phyloP scores from a whole-genome alignment of 108 stramenopile genomes.

The Skeletonema marinoi region DNA sequence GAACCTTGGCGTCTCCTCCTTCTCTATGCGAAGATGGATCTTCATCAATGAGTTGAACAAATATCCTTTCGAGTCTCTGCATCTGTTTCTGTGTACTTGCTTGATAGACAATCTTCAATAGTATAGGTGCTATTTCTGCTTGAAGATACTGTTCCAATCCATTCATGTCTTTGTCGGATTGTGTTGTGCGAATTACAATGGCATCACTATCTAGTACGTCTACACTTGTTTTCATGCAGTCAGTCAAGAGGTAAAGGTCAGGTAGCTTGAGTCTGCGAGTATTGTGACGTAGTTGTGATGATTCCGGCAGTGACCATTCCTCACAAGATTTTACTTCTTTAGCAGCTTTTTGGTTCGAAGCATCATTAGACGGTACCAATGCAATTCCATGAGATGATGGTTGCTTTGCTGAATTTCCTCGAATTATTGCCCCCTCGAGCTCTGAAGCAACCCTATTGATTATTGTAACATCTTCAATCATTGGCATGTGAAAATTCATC shows the following conservation, averaged over 20 bases:
- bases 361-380: not conserved
- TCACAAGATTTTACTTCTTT: constrained; percentile 5
- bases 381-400: constrained; percentile 2
- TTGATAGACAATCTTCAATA: constrained; percentile 6
- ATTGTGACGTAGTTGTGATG: not conserved
- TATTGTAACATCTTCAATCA: not conserved
- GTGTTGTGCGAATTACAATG: constrained; percentile 21
- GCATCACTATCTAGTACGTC: constrained; percentile 3
- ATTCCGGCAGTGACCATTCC: not conserved
- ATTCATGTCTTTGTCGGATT: not conserved
- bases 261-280: constrained; percentile 15
- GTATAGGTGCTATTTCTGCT: constrained; percentile 1
- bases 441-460: not conserved
- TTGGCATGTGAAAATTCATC: constrained; percentile 17
- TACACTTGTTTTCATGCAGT: constrained; percentile 11
- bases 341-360: not conserved
- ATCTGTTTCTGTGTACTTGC: not conserved
- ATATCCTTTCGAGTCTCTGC: constrained; percentile 22
- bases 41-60: constrained; percentile 37
- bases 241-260: constrained; percentile 29
- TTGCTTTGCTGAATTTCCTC: not conserved
- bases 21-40: constrained; percentile 22
- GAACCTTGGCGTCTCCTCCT: constrained; percentile 5
- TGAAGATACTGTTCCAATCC: constrained; percentile 16
- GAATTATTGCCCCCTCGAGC: constrained; percentile 13